Percentiles rank a stretch among this genome's conserved stretches.
phyloP scores from a whole-genome alignment of 192 early-diverging fungal genomes.

The Coemansia sp. region DNA sequence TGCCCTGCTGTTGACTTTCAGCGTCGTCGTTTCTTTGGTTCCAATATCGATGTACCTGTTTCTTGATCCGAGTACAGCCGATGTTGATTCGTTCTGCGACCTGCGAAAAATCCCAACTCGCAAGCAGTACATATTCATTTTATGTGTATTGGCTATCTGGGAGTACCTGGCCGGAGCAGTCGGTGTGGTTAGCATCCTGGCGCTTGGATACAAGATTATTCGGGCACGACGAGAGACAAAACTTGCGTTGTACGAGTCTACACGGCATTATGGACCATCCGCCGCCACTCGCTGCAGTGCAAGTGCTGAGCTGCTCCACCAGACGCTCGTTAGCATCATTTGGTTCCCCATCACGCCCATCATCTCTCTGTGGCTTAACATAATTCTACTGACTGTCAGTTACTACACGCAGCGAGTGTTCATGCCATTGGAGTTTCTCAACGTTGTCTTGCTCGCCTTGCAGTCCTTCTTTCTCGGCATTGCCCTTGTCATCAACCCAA shows the following conservation, averaged over 20 bases:
- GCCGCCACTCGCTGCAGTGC: not conserved
- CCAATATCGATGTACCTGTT: constrained; percentile 21
- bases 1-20: constrained; percentile 12
- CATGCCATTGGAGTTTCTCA: constrained; percentile 29
- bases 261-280: constrained; percentile 10
- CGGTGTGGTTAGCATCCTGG: constrained; percentile 20
- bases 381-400: constrained; percentile 13
- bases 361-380: constrained; percentile 39
- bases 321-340: constrained; percentile 26
- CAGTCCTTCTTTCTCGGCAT: constrained; percentile 34
- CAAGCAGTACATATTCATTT: constrained; percentile 15
- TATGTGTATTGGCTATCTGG: constrained; percentile 19
- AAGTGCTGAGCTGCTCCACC: constrained; percentile 19
- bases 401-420: constrained; percentile 22
- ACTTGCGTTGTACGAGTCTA: constrained; percentile 1
- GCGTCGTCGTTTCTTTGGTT: constrained; percentile 10
- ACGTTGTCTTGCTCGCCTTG: constrained; percentile 26
- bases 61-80: not conserved
- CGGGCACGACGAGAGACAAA: constrained; percentile 20
- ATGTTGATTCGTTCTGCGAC: constrained; percentile 10
- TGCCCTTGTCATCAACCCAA: constrained; percentile 36
- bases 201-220: constrained; percentile 18
- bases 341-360: constrained; percentile 47
- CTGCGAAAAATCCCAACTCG: not conserved
- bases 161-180: constrained; percentile 26